A percentile compares a stretch with the other conserved stretches of the same genome.
Evolutionary conservation across 495 filamentous ascomycete species (phyloP).

Genomic region (Trypethelium eluteriae): DNA sequence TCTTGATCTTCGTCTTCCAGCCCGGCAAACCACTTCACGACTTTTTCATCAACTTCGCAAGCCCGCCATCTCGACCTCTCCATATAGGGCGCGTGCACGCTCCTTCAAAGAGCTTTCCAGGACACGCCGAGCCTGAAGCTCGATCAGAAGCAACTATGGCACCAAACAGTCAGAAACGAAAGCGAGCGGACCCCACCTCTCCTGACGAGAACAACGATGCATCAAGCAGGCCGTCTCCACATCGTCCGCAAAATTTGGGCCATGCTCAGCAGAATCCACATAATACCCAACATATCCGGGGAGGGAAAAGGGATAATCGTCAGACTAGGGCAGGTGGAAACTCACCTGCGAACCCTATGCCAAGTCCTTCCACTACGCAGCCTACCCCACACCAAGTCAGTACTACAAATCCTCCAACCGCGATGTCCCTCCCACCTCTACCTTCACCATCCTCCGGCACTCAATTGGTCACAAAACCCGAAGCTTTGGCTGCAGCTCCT

Average conservation of each 20-base stretch:
- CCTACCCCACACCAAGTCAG: not conserved
- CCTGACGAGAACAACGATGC: constrained; percentile 31
- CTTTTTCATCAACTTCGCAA: not conserved
- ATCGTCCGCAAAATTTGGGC: constrained; percentile 53
- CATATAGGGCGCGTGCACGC: not conserved
- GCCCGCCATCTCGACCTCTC: not conserved
- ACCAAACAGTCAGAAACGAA: not conserved
- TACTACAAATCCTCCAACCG: constrained; percentile 3
- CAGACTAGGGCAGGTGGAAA: constrained; percentile 11
- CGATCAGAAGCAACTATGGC: not conserved
- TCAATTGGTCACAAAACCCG: not conserved
- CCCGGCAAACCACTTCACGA: not conserved
- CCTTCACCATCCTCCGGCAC: not conserved
- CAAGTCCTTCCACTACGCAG: not conserved
- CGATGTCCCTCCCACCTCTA: constrained; percentile 6
- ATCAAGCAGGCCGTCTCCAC: constrained; percentile 51
- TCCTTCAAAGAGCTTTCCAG: not conserved
- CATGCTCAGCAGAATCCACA: constrained; percentile 52
- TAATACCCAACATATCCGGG: constrained; percentile 40
- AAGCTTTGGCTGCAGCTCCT: not conserved
- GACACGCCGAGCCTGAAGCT: not conserved
- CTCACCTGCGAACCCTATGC: not conserved
- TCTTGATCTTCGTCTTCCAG: not conserved
- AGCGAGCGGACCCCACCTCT: not conserved
- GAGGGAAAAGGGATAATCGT: constrained; percentile 35